Percentiles rank a stretch among this genome's conserved stretches.
These are phyloP conservation scores for Coniosporium tulheliwenetii DNA, from an alignment of 2,329 filamentous ascomycete species.

Conservation along the genomic window DNA sequence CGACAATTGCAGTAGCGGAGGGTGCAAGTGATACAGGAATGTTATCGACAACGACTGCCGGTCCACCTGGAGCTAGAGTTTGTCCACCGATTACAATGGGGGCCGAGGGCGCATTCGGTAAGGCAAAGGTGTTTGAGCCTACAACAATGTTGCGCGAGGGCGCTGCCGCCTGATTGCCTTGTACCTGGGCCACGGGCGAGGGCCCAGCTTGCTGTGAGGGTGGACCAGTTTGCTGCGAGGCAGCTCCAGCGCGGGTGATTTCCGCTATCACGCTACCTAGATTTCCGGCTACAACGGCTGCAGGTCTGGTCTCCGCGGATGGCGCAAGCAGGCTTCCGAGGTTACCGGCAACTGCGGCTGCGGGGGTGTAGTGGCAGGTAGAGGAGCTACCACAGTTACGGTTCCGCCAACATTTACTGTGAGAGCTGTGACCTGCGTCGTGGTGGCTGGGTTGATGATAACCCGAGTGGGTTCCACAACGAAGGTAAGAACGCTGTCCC, in stretches of 20 bases:
- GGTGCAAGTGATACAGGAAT: constrained; percentile 13
- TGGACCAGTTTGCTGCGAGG: constrained; percentile 1
- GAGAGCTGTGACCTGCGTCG: background rate
- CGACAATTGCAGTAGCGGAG: background rate
- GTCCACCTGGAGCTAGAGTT: constrained; percentile 17
- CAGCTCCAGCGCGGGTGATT: constrained; percentile 1
- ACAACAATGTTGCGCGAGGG: background rate
- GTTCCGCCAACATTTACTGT: background rate
- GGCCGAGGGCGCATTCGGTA: constrained; percentile 10
- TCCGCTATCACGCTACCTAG: constrained; percentile 2
- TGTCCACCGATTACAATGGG: constrained; percentile 17
- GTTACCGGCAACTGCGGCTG: background rate
- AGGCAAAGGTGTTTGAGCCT: background rate
- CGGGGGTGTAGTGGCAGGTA: background rate
- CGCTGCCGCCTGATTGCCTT: background rate
- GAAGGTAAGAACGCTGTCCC: background rate
- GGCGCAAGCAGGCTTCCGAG: constrained; percentile 9
- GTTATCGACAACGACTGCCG: constrained; percentile 14
- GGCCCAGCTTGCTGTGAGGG: background rate
- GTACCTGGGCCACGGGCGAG: constrained; percentile 1
- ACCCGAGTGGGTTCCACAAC: background rate
- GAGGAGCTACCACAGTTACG: background rate
- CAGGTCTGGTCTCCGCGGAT: constrained; percentile 11
- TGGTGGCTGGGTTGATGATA: background rate
- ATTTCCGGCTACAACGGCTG: constrained; percentile 18